Conservation (phyloP, 805 yeast genomes). For the Clavispora vitiphila region DNA sequence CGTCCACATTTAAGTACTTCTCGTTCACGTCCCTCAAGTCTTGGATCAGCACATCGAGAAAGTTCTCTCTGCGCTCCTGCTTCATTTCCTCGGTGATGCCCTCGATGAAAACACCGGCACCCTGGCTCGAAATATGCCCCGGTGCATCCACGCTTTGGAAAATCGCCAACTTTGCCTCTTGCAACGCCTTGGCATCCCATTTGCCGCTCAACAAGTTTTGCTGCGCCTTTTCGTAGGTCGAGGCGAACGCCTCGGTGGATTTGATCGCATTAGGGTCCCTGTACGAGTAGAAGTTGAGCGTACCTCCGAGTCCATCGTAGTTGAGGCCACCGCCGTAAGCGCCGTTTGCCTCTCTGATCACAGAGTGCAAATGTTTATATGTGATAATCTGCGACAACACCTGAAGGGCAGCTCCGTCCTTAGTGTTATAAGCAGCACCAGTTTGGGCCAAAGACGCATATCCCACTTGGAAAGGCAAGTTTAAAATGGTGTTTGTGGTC, state of each 20-base stretch:
- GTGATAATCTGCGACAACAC: conserved; percentile 76
- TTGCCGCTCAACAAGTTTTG: conserved; percentile 25
- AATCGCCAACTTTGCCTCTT: conserved; percentile 84
- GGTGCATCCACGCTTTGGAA: conserved; percentile 95
- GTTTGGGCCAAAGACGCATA: conserved; percentile 65
- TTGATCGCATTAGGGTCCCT: conserved; percentile 85
- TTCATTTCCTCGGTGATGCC: conserved; percentile 75
- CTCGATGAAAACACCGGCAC: conserved; percentile 57
- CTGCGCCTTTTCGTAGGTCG: conserved; percentile 40
- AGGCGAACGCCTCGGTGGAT: conserved; percentile 56
- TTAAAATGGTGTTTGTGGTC: conserved; percentile 42
- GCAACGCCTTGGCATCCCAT: conserved; percentile 64
- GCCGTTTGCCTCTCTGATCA: conserved; percentile 92
- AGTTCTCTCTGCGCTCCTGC: conserved; percentile 70
- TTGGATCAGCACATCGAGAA: conserved; percentile 58
- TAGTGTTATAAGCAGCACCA: conserved; percentile 62
- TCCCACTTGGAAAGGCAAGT: conserved; percentile 84
- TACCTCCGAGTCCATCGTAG: conserved; percentile 76
- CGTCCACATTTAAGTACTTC: conserved; percentile 45
- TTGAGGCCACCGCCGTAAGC: conserved; percentile 96
- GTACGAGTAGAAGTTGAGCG: conserved; percentile 80
- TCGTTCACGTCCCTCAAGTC: conserved; percentile 67
- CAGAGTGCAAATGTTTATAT: conserved; percentile 79
- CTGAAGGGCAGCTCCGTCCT: conserved; percentile 83
- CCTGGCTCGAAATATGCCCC: conserved; percentile 72